A percentile compares a stretch with the other conserved stretches of the same genome.
These are phyloP conservation scores for Hyaloperonospora brassicae DNA, from an alignment of 352 stramenopile genomes.

Conservation along the genomic window DNA sequence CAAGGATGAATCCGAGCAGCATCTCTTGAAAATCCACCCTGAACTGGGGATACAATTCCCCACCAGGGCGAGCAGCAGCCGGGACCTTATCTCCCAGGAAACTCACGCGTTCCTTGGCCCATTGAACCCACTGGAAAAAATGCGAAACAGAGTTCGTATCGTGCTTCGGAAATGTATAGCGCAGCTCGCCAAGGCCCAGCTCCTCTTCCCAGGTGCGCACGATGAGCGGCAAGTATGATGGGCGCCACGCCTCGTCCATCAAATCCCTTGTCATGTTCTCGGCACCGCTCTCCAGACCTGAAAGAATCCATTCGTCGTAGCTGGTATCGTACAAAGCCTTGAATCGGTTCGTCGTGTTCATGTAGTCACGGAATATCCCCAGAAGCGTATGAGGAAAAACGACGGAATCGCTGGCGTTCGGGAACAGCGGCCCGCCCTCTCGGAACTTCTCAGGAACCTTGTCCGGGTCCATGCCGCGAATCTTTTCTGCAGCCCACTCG, in stretches of 20 bases:
- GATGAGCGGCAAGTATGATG: slow-evolving; percentile 49
- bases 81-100: slow-evolving; percentile 51
- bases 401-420: slow-evolving; percentile 37
- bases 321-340: slow-evolving; percentile 44
- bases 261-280: slow-evolving; percentile 34
- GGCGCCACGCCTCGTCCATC: slow-evolving; percentile 26
- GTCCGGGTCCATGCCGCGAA: slow-evolving; percentile 34
- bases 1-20: slow-evolving; percentile 52
- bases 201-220: slow-evolving; percentile 58
- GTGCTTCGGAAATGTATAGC: slow-evolving; percentile 68
- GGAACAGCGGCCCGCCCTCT: slow-evolving; percentile 51
- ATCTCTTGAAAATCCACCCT: slow-evolving; percentile 55
- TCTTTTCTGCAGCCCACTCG: slow-evolving; percentile 45
- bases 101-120: slow-evolving; percentile 70
- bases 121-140: slow-evolving; percentile 74
- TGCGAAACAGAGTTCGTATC: slow-evolving; percentile 51
- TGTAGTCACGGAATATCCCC: slow-evolving; percentile 47
- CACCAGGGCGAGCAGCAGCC: slow-evolving; percentile 31
- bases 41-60: slow-evolving; percentile 57
- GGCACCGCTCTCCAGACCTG: slow-evolving; percentile 30
- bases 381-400: slow-evolving; percentile 62
- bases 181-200: slow-evolving; percentile 42
- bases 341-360: slow-evolving; percentile 52
- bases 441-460: slow-evolving; percentile 51
- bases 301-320: slow-evolving; percentile 56